Conservation (phyloP, 1,284 basidiomycete genomes). For the Sporisorium exsertum region DNA sequence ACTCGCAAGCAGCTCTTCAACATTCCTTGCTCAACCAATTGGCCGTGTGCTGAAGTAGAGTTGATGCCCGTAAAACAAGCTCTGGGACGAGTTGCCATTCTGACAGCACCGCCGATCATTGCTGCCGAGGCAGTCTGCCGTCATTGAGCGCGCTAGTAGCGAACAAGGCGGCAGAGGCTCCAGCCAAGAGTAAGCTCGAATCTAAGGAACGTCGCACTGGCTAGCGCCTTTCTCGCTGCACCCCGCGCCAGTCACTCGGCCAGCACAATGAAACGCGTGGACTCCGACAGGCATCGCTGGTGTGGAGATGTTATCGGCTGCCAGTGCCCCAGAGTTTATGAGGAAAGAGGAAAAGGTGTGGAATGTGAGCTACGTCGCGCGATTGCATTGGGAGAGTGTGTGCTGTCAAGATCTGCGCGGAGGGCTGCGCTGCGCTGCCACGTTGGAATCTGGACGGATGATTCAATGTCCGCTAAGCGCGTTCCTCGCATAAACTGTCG, state of each 20-base stretch:
- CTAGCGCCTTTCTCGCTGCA: too few species aligned
- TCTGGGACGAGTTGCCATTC: not conserved
- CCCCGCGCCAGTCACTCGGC: too few species aligned
- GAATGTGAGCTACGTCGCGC: conserved; percentile 28
- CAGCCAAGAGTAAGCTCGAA: not conserved
- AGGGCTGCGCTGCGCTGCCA: not conserved
- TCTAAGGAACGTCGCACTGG: not conserved
- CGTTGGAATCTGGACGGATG: not conserved
- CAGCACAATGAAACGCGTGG: not conserved
- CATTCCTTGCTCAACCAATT: not conserved
- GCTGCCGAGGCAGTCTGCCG: not conserved
- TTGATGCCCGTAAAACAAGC: not conserved
- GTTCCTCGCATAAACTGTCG: conserved; percentile 6
- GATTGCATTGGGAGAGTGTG: conserved; percentile 7
- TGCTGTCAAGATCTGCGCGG: not conserved
- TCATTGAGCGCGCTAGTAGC: too few species aligned
- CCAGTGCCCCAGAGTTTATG: too few species aligned
- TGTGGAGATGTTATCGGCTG: not conserved
- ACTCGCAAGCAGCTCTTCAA: not conserved
- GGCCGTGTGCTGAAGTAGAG: too few species aligned
- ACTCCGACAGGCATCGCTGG: not conserved
- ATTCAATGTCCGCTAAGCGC: conserved; percentile 7
- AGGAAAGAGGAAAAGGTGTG: too few species aligned
- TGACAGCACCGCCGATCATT: not conserved
- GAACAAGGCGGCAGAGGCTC: too few species aligned